A percentile compares a stretch with the other conserved stretches of the same genome.
Conservation (phyloP, 768 basidiomycete genomes). For the Kwoniella bestiolae region DNA sequence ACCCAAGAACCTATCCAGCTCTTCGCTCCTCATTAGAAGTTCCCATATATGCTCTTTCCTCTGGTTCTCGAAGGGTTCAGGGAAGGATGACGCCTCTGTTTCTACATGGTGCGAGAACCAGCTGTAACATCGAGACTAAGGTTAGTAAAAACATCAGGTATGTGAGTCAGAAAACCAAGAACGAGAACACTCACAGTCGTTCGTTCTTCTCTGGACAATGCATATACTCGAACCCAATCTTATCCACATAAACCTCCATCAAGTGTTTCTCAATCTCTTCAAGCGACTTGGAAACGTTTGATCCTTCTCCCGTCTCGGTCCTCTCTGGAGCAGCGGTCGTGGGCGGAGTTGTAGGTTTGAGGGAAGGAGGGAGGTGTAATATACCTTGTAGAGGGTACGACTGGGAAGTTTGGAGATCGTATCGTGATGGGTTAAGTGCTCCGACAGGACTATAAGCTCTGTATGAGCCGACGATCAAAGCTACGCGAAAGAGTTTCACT, state of each 20-base stretch:
- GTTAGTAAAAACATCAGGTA: too few relatives aligned
- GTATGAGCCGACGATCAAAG: neutral
- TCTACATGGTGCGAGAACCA: constrained; percentile 91
- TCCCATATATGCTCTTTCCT: constrained; percentile 59
- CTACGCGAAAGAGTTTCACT: constrained; percentile 53
- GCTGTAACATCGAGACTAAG: constrained; percentile 24
- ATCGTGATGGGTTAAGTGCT: constrained; percentile 75
- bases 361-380: constrained; percentile 59
- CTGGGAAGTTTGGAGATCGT: constrained; percentile 68
- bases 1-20: constrained; percentile 82
- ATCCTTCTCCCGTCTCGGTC: constrained; percentile 60
- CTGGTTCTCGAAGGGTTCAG: constrained; percentile 7
- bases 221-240: constrained; percentile 82
- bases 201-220: constrained; percentile 44
- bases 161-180: too few relatives aligned
- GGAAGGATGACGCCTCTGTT: constrained; percentile 56
- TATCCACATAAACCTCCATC: constrained; percentile 74
- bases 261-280: constrained; percentile 73
- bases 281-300: constrained; percentile 62
- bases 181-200: constrained; percentile 31
- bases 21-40: constrained; percentile 75
- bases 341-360: constrained; percentile 21
- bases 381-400: constrained; percentile 79
- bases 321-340: constrained; percentile 29
- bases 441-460: constrained; percentile 24